Conservation (phyloP, 2,329 filamentous ascomycete genomes). For the Orbilia javanica region DNA sequence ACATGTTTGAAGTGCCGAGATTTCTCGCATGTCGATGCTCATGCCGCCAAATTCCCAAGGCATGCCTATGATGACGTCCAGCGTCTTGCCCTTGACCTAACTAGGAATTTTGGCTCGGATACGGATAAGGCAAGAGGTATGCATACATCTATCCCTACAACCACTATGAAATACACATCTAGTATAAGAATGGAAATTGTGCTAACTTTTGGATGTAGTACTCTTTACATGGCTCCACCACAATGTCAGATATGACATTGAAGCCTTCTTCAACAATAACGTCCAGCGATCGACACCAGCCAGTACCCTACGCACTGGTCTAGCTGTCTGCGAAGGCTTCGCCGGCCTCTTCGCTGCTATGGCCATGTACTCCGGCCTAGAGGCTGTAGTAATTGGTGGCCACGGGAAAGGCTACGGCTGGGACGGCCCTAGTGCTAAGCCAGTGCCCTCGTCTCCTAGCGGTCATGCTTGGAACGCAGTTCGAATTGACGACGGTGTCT, state of each 20-base stretch:
- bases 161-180: not conserved
- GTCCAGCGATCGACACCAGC: conserved; percentile 77
- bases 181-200: not conserved
- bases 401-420: conserved; percentile 86
- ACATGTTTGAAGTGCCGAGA: conserved; percentile 87
- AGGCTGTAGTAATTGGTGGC: conserved; percentile 69
- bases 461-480: conserved; percentile 96
- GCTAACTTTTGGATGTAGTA: conserved; percentile 65
- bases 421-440: conserved; percentile 69
- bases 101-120: conserved; percentile 79
- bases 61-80: conserved; percentile 72
- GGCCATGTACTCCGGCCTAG: conserved; percentile 81
- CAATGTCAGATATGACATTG: conserved; percentile 87
- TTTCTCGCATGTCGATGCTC: conserved; percentile 82
- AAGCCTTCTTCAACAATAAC: conserved; percentile 80
- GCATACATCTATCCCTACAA: not conserved
- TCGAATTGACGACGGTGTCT: conserved; percentile 83
- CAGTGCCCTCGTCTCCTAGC: conserved; percentile 75
- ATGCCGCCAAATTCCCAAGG: conserved; percentile 81
- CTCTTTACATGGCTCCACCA: conserved; percentile 97
- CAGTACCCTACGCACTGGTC: conserved; percentile 79
- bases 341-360: conserved; percentile 84
- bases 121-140: conserved; percentile 84
- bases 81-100: conserved; percentile 82
- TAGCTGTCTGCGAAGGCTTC: conserved; percentile 93